A percentile compares a stretch with the other conserved stretches of the same genome.
Conservation (phyloP, 2,329 filamentous ascomycete genomes). For the Aureobasidium lini region DNA sequence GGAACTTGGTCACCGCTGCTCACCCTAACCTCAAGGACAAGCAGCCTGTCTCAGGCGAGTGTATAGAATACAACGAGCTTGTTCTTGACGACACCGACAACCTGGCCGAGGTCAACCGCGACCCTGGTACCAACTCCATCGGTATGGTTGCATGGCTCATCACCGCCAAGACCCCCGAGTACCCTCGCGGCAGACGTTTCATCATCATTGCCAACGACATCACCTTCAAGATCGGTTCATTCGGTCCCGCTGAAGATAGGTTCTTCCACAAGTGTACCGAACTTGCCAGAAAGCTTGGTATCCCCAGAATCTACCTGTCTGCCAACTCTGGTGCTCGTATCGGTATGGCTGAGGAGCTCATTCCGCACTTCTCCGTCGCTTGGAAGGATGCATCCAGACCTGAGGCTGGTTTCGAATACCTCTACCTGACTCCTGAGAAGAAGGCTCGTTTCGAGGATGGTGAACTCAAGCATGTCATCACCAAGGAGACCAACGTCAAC, state of each 20-base stretch:
- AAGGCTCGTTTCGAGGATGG: constrained; percentile 81
- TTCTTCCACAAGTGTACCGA: constrained; percentile 99
- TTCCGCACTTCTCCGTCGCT: constrained; percentile 93
- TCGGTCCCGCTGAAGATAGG: constrained; percentile 90
- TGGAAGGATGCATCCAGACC: constrained; percentile 83
- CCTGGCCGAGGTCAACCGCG: constrained; percentile 84
- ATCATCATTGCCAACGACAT: constrained; percentile 98
- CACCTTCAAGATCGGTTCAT: constrained; percentile 97
- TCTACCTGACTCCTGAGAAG: constrained; percentile 81
- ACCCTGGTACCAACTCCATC: constrained; percentile 89
- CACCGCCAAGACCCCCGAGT: constrained; percentile 90
- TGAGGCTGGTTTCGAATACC: constrained; percentile 89
- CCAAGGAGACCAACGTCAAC: constrained; percentile 76
- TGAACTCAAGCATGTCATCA: constrained; percentile 69
- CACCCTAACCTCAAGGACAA: constrained; percentile 68
- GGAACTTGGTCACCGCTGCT: constrained; percentile 67
- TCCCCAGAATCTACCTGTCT: constrained; percentile 94
- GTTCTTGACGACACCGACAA: constrained; percentile 92
- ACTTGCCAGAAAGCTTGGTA: constrained; percentile 84
- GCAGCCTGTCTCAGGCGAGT: constrained; percentile 79
- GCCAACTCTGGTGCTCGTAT: constrained; percentile 98
- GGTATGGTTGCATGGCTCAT: constrained; percentile 99
- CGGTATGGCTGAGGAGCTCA: constrained; percentile 91
- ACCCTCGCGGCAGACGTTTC: constrained; percentile 84
- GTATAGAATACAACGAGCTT: constrained; percentile 88